A percentile compares a stretch with the other conserved stretches of the same genome.
Evolutionary conservation across 805 yeast species (phyloP).

Genomic region (Candida schatavii): DNA sequence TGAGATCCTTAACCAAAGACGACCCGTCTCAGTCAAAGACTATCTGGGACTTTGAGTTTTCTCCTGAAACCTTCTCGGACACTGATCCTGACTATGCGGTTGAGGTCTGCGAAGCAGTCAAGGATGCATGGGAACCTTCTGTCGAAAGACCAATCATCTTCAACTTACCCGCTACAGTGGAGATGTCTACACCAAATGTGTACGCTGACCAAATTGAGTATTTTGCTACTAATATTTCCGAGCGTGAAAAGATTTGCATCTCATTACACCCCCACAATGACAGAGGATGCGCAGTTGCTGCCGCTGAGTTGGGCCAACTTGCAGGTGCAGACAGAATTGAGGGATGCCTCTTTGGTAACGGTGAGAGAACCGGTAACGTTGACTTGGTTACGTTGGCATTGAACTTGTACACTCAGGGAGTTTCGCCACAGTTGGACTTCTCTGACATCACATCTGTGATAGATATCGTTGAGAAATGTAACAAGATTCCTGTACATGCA

Average conservation of each 20-base stretch:
- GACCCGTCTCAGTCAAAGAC: slow-evolving; percentile 65
- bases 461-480: slow-evolving; percentile 70
- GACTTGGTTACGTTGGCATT: slow-evolving; percentile 73
- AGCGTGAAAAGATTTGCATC: slow-evolving; percentile 67
- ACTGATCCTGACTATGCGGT: slow-evolving; percentile 72
- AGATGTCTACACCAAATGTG: slow-evolving; percentile 70
- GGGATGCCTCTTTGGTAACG: slow-evolving; percentile 80
- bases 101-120: slow-evolving; percentile 77
- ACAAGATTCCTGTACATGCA: slow-evolving; percentile 69
- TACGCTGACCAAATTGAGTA: slow-evolving; percentile 82
- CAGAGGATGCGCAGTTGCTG: slow-evolving; percentile 83
- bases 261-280: slow-evolving; percentile 78
- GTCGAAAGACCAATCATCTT: slow-evolving; percentile 70
- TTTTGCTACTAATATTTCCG: slow-evolving; percentile 62
- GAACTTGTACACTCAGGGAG: slow-evolving; percentile 77
- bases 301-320: slow-evolving; percentile 68
- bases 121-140: slow-evolving; percentile 77
- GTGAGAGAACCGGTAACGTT: slow-evolving; percentile 84
- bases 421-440: slow-evolving; percentile 67
- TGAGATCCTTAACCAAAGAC: slow-evolving; percentile 68
- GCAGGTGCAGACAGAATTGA: slow-evolving; percentile 89
- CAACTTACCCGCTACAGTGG: slow-evolving; percentile 80
- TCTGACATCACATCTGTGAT: slow-evolving; percentile 65
- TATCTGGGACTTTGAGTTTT: slow-evolving; percentile 68
- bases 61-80: slow-evolving; percentile 77